phyloP scores from a whole-genome alignment of 2,329 filamentous ascomycete species.

The Gaeumannomyces tritici region DNA sequence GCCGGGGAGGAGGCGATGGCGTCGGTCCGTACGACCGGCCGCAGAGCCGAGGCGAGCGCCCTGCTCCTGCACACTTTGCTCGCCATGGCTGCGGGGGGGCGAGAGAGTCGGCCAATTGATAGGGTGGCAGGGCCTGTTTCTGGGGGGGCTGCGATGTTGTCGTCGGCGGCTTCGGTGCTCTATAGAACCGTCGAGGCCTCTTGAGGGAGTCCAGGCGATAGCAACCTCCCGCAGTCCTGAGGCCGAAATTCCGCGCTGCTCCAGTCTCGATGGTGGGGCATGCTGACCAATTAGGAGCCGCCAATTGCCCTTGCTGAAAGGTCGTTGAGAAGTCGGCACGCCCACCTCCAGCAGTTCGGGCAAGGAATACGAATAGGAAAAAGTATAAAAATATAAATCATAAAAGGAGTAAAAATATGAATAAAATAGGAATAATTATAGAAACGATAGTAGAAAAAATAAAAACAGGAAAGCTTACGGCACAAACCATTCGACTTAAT shows the following conservation, averaged over 20 bases:
- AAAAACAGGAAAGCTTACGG: no score
- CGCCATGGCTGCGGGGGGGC: slow-evolving; percentile 39
- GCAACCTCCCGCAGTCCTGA: neutral
- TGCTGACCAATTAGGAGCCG: neutral
- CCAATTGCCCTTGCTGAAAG: neutral
- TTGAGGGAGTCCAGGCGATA: neutral
- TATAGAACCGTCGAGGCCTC: neutral
- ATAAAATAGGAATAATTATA: no score
- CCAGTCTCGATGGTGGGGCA: neutral
- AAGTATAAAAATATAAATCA: no score
- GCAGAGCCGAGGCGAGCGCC: slow-evolving; percentile 45
- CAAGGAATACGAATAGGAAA: no score
- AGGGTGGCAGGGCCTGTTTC: slow-evolving; percentile 1
- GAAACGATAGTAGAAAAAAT: no score
- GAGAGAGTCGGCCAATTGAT: slow-evolving; percentile 36
- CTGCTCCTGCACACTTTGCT: slow-evolving; percentile 48
- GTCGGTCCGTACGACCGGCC: slow-evolving; percentile 33
- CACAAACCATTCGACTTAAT: no score
- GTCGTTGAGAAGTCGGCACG: neutral
- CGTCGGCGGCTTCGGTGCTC: neutral
- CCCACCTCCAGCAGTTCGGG: no score
- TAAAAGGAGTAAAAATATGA: no score
- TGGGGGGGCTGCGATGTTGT: neutral
- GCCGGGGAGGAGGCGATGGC: slow-evolving; percentile 10
- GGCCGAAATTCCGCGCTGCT: neutral